Conservation (phyloP, 352 stramenopile genomes). For the Phytophthora rubi region DNA sequence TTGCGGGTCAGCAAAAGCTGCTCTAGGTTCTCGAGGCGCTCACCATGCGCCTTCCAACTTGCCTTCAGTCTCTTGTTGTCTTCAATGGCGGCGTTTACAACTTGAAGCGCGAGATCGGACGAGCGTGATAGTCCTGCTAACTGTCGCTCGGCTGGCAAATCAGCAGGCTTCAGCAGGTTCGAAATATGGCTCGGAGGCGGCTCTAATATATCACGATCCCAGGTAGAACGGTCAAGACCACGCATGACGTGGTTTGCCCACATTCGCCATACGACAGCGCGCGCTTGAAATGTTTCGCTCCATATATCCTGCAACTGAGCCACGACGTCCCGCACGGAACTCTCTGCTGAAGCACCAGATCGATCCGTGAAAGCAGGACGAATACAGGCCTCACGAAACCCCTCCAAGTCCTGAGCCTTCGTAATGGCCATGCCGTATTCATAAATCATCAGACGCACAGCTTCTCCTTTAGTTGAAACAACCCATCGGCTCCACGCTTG, state of each 20-base stretch:
- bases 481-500: slow-evolving; percentile 2
- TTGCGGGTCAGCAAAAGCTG: neutral
- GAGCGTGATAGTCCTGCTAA: neutral
- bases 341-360: neutral
- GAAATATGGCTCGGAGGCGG: neutral
- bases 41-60: neutral
- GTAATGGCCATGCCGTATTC: neutral
- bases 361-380: neutral
- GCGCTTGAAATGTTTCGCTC: neutral
- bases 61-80: neutral
- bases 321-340: neutral
- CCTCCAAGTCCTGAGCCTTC: neutral
- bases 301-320: neutral
- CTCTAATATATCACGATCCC: slow-evolving; percentile 3
- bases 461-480: slow-evolving; percentile 2
- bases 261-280: slow-evolving; percentile 9
- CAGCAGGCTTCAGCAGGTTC: neutral
- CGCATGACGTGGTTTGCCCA: slow-evolving; percentile 11
- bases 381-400: neutral
- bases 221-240: slow-evolving; percentile 9
- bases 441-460: slow-evolving; percentile 1
- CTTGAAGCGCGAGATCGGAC: neutral
- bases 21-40: neutral
- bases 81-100: neutral
- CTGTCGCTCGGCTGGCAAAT: neutral